Evolutionary conservation across 2,329 filamentous ascomycete species (phyloP).

Genomic region (Parafenestella ontariensis): DNA sequence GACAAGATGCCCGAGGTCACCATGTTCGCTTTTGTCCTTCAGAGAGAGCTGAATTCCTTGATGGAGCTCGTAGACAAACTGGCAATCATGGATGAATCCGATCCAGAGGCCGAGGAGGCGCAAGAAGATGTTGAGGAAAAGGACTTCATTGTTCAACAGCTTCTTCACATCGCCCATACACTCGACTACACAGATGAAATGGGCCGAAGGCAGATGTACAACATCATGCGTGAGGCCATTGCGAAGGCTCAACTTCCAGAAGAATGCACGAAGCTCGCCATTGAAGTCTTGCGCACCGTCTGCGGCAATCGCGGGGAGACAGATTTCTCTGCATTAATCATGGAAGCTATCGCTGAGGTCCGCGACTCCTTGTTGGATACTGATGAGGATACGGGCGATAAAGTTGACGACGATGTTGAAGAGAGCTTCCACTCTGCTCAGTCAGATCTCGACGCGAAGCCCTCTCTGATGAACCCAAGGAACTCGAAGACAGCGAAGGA

Average conservation of each 20-base stretch:
- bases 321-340: slow-evolving; percentile 83
- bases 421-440: slow-evolving; percentile 94
- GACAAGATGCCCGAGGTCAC: slow-evolving; percentile 96
- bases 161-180: slow-evolving; percentile 88
- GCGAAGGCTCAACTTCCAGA: slow-evolving; percentile 89
- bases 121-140: slow-evolving; percentile 87
- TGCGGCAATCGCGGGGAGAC: slow-evolving; percentile 82
- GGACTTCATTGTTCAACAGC: slow-evolving; percentile 94
- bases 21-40: slow-evolving; percentile 84
- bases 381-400: slow-evolving; percentile 64
- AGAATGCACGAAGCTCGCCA: slow-evolving; percentile 85
- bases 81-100: slow-evolving; percentile 61
- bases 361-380: slow-evolving; percentile 86
- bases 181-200: slow-evolving; percentile 98
- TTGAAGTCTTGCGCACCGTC: slow-evolving; percentile 82
- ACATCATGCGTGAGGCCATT: slow-evolving; percentile 82
- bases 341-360: slow-evolving; percentile 95
- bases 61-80: slow-evolving; percentile 66
- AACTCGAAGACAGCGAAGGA: slow-evolving; percentile 44
- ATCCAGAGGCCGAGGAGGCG: slow-evolving; percentile 65
- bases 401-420: slow-evolving; percentile 51
- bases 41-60: slow-evolving; percentile 76
- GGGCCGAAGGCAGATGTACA: slow-evolving; percentile 94
- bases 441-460: slow-evolving; percentile 75
- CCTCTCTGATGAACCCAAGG: slow-evolving; percentile 58